Conservation (phyloP, 345 rosid species). For the Geranium brycei region DNA sequence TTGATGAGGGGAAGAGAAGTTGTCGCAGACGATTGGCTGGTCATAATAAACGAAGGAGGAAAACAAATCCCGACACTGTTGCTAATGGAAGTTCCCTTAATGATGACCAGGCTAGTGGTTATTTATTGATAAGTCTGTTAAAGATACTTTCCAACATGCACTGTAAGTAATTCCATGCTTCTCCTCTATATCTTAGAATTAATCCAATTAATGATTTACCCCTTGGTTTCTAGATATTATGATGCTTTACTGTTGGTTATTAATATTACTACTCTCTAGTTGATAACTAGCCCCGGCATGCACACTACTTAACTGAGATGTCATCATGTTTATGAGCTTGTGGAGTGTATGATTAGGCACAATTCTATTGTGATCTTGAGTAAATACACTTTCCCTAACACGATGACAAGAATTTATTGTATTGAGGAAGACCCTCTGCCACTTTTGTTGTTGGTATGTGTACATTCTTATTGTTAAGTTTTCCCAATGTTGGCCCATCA, state of each 20-base stretch:
- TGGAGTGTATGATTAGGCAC: too few species aligned
- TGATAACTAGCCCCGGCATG: too few species aligned
- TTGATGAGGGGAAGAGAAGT: conserved; percentile 99
- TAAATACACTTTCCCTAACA: too few species aligned
- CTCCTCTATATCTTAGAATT: neutral
- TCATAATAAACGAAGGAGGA: conserved; percentile 92
- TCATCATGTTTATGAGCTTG: too few species aligned
- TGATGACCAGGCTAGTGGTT: conserved; percentile 72
- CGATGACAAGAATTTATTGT: too few species aligned
- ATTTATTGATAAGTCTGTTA: conserved; percentile 66
- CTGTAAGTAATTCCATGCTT: conserved; percentile 33
- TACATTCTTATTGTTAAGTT: too few species aligned
- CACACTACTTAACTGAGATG: too few species aligned
- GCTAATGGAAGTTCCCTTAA: conserved; percentile 39
- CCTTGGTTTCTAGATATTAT: neutral
- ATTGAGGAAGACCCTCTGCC: too few species aligned
- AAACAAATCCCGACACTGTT: conserved; percentile 68
- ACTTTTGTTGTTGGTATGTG: too few species aligned
- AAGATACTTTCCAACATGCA: conserved; percentile 87
- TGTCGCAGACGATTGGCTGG: conserved; percentile 99
- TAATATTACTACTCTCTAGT: too few species aligned
- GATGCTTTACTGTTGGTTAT: too few species aligned
- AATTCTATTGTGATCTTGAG: too few species aligned
- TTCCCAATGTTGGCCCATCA: neutral
- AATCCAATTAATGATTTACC: neutral